Conservation (phyloP, 352 stramenopile genomes). For the Plasmopara muralis region DNA sequence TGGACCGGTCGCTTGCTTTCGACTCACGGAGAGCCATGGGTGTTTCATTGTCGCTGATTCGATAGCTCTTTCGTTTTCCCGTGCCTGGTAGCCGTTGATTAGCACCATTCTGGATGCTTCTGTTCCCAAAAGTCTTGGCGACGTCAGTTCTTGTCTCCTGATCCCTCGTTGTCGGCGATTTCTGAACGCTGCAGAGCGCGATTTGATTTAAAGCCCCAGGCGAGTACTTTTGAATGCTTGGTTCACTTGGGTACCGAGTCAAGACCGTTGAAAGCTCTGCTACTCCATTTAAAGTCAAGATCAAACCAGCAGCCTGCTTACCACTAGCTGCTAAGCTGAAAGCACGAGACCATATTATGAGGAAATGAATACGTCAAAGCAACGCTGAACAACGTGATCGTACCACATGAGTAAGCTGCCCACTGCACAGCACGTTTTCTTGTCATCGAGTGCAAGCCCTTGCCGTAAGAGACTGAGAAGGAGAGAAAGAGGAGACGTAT, state of each 20-base stretch:
- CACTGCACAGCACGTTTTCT: slow-evolving; percentile 71
- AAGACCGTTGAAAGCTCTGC: slow-evolving; percentile 68
- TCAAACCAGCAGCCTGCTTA: slow-evolving; percentile 35
- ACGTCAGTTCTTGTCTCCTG: slow-evolving; percentile 38
- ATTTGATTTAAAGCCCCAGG: slow-evolving; percentile 51
- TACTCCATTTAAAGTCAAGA: slow-evolving; percentile 55
- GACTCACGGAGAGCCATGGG: slow-evolving; percentile 7
- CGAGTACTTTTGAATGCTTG: slow-evolving; percentile 63
- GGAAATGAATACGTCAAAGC: neutral
- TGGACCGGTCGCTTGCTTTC: slow-evolving; percentile 5
- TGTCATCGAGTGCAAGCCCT: slow-evolving; percentile 66
- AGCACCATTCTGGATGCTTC: slow-evolving; percentile 8
- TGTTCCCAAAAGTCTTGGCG: slow-evolving; percentile 28
- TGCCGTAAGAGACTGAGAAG: slow-evolving; percentile 69
- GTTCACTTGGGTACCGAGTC: slow-evolving; percentile 61
- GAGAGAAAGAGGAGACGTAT: slow-evolving; percentile 57
- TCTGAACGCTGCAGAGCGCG: slow-evolving; percentile 41
- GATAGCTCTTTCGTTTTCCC: slow-evolving; percentile 29
- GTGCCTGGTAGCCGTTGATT: slow-evolving; percentile 7
- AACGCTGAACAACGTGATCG: neutral
- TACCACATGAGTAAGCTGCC: slow-evolving; percentile 73
- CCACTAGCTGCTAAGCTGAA: slow-evolving; percentile 52
- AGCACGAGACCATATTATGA: neutral
- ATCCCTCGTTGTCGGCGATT: slow-evolving; percentile 28
- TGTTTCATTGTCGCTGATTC: slow-evolving; percentile 6